Percentiles rank a stretch among this genome's conserved stretches.
phyloP scores from a whole-genome alignment of 352 stramenopile genomes.

The Pythium aphanidermatum region DNA sequence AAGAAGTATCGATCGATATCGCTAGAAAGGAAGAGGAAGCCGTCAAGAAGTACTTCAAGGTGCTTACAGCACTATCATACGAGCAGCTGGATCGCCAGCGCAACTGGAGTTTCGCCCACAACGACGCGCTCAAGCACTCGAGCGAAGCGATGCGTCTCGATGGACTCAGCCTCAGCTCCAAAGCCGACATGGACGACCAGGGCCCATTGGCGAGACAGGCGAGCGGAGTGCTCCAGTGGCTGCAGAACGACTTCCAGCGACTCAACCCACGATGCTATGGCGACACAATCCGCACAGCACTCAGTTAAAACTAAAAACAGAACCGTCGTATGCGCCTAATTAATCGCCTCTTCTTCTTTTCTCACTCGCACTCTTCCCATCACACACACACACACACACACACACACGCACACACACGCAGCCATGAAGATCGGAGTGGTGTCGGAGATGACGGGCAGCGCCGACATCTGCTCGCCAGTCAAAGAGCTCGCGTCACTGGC shows the following conservation, averaged over 20 bases:
- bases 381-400: no score
- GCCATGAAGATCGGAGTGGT: conserved; percentile 15
- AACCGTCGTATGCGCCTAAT: no score
- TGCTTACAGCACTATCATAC: conserved; percentile 31
- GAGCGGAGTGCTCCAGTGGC: conserved; percentile 28
- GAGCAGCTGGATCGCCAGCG: conserved; percentile 30
- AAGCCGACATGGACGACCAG: conserved; percentile 20
- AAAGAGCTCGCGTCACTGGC: conserved; percentile 3
- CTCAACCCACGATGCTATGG: conserved; percentile 40
- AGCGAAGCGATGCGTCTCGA: conserved; percentile 31
- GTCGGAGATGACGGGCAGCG: conserved; percentile 12
- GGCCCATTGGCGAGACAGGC: conserved; percentile 26
- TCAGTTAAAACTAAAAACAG: neutral
- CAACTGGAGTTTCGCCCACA: conserved; percentile 33
- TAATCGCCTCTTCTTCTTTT: no score
- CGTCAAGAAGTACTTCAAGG: conserved; percentile 38
- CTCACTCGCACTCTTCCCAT: no score
- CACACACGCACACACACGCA: no score
- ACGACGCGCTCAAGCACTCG: conserved; percentile 27
- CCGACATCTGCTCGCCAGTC: conserved; percentile 15
- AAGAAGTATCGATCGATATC: conserved; percentile 40
- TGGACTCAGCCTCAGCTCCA: conserved; percentile 3
- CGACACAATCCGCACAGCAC: conserved; percentile 24
- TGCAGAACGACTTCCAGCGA: conserved; percentile 32
- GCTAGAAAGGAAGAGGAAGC: conserved; percentile 23